Evolutionary conservation across 805 yeast genomes (phyloP).

Genomic region (Spathaspora girioi): DNA sequence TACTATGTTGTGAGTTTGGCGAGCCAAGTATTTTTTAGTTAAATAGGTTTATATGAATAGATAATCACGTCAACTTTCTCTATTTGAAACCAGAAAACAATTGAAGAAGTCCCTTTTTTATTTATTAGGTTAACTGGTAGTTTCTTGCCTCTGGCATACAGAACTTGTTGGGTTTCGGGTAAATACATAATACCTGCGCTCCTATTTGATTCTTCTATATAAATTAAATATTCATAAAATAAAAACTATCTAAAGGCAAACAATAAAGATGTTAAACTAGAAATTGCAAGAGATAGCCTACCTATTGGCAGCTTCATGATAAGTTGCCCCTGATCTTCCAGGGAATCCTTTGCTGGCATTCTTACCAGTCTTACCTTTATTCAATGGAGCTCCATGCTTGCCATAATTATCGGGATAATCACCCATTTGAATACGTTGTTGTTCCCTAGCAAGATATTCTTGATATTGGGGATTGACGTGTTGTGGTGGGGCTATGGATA

Average conservation of each 20-base stretch:
- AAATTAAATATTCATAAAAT: no score
- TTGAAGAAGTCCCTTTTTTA: no score
- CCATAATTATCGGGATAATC: conserved; percentile 19
- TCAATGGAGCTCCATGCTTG: conserved; percentile 25
- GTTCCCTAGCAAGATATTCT: conserved; percentile 28
- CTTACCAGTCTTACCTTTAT: conserved; percentile 17
- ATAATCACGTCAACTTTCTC: no score
- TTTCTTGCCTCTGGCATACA: no score
- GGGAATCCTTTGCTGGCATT: conserved; percentile 30
- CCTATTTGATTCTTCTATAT: no score
- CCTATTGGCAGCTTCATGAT: conserved; percentile 32
- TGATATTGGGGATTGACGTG: conserved; percentile 35
- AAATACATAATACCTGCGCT: no score
- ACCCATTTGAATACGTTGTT: conserved; percentile 27
- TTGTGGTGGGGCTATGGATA: conserved; percentile 32
- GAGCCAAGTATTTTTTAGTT: no score
- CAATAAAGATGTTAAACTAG: not conserved
- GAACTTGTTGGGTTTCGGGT: no score
- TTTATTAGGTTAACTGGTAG: no score
- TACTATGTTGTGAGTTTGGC: conserved; percentile 16
- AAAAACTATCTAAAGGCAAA: no score
- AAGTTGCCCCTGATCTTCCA: conserved; percentile 33
- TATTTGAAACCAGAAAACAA: no score
- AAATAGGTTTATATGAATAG: not conserved
- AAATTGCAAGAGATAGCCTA: conserved; percentile 3